These are phyloP conservation scores for Ceratocystis papillata DNA, from an alignment of 2,329 filamentous ascomycete genomes.

Conservation along the genomic window DNA sequence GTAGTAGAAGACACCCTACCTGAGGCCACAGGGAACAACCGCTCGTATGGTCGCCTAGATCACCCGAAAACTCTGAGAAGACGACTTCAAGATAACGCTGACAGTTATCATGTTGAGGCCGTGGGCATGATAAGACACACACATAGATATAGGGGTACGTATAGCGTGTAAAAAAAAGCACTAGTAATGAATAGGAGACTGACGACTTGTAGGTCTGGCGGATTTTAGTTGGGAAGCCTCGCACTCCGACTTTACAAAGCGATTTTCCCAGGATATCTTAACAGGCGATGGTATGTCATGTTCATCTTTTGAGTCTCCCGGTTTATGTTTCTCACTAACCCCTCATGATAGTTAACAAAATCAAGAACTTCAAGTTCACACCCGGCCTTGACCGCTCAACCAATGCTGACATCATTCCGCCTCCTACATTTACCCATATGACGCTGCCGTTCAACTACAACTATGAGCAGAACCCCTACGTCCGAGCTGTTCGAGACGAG, in stretches of 20 bases:
- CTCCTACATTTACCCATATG: slow-evolving; percentile 65
- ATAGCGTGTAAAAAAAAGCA: neutral
- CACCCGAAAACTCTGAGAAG: slow-evolving; percentile 46
- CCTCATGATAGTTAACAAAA: slow-evolving; percentile 36
- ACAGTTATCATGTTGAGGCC: slow-evolving; percentile 55
- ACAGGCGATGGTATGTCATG: slow-evolving; percentile 52
- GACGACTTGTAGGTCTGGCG: slow-evolving; percentile 45
- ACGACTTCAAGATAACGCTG: slow-evolving; percentile 59
- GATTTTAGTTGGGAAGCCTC: slow-evolving; percentile 76
- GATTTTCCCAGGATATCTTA: slow-evolving; percentile 60
- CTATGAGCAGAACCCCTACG: slow-evolving; percentile 77
- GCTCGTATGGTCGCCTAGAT: slow-evolving; percentile 41
- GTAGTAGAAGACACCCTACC: slow-evolving; percentile 27
- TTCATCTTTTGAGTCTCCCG: neutral
- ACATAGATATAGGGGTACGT: slow-evolving; percentile 67
- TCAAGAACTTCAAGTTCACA: slow-evolving; percentile 55
- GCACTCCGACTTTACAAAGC: slow-evolving; percentile 56
- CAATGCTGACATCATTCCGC: slow-evolving; percentile 63
- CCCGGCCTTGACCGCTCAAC: slow-evolving; percentile 48
- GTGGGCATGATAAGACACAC: slow-evolving; percentile 66
- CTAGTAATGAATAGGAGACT: neutral
- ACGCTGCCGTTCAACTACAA: slow-evolving; percentile 65
- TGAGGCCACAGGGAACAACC: slow-evolving; percentile 29
- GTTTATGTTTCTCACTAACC: slow-evolving; percentile 22
- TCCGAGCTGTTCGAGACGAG: slow-evolving; percentile 50